These are phyloP conservation scores for Carex cristatella DNA, from an alignment of 176 grass and related monocot species.

Conservation along the genomic window DNA sequence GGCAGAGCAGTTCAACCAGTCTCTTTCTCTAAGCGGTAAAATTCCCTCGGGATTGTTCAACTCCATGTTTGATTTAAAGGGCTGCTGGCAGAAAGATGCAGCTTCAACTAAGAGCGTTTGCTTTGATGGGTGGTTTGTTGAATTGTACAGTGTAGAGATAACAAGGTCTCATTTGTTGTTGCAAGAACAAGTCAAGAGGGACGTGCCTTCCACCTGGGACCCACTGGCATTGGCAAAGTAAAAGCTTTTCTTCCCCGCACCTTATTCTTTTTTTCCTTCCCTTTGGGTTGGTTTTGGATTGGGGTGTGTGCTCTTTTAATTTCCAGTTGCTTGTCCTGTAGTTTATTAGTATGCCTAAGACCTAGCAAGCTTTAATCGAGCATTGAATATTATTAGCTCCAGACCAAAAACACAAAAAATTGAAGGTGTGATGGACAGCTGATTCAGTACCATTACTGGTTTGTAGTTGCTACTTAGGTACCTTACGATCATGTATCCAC, in stretches of 20 bases:
- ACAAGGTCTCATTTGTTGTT: constrained; percentile 37
- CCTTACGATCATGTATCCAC: neutral
- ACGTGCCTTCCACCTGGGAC: constrained; percentile 60
- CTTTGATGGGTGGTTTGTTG: constrained; percentile 66
- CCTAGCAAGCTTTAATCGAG: neutral
- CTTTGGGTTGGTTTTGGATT: neutral
- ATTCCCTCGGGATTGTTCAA: constrained; percentile 82
- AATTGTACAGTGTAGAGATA: constrained; percentile 68
- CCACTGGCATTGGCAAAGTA: constrained; percentile 59
- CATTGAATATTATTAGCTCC: neutral
- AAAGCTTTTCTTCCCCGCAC: too few species aligned
- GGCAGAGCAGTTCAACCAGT: constrained; percentile 73
- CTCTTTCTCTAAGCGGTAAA: constrained; percentile 46
- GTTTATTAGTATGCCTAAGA: neutral
- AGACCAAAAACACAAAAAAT: neutral
- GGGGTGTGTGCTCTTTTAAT: neutral
- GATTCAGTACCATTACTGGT: neutral
- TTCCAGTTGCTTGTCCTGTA: neutral
- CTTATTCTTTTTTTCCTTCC: neutral
- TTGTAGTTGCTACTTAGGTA: neutral
- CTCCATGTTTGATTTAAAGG: constrained; percentile 63
- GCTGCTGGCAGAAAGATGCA: constrained; percentile 67
- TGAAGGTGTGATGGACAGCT: neutral
- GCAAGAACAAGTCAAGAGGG: constrained; percentile 28
- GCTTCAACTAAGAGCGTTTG: constrained; percentile 55